These are phyloP conservation scores for Clathrus columnatus DNA, from an alignment of 768 basidiomycete genomes.

Conservation along the genomic window DNA sequence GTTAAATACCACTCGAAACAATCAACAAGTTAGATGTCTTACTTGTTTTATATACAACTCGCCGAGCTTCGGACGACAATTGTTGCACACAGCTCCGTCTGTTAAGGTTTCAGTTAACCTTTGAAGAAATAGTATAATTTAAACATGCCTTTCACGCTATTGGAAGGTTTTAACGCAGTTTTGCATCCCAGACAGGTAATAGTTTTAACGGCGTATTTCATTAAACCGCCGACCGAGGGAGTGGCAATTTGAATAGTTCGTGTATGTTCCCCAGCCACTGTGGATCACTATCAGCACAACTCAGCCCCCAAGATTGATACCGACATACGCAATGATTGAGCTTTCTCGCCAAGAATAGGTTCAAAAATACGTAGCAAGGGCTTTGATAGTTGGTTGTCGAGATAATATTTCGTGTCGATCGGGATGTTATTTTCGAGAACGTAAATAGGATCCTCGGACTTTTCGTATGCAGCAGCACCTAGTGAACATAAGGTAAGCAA, in stretches of 20 bases:
- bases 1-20: neutral
- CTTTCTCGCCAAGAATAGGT: slow-evolving; percentile 91
- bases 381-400: slow-evolving; percentile 96
- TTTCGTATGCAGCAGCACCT: slow-evolving; percentile 97
- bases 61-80: slow-evolving; percentile 76
- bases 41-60: slow-evolving; percentile 94
- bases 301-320: neutral
- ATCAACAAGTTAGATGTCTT: slow-evolving; percentile 11
- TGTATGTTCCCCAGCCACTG: slow-evolving; percentile 95
- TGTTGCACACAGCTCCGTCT: slow-evolving; percentile 94
- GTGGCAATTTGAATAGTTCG: slow-evolving; percentile 94
- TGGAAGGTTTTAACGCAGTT: slow-evolving; percentile 70
- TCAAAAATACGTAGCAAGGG: slow-evolving; percentile 97
- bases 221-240: slow-evolving; percentile 90
- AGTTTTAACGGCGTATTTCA: slow-evolving; percentile 98
- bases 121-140: neutral
- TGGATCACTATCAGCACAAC: slow-evolving; percentile 10
- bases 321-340: slow-evolving; percentile 58
- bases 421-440: slow-evolving; percentile 97
- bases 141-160: slow-evolving; percentile 59
- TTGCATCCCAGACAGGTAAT: slow-evolving; percentile 94
- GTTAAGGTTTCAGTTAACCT: neutral
- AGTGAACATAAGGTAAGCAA: neutral
- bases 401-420: slow-evolving; percentile 95
- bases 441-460: slow-evolving; percentile 95